Conservation (phyloP, 257 asterid species). For the Eustoma russellianum region DNA sequence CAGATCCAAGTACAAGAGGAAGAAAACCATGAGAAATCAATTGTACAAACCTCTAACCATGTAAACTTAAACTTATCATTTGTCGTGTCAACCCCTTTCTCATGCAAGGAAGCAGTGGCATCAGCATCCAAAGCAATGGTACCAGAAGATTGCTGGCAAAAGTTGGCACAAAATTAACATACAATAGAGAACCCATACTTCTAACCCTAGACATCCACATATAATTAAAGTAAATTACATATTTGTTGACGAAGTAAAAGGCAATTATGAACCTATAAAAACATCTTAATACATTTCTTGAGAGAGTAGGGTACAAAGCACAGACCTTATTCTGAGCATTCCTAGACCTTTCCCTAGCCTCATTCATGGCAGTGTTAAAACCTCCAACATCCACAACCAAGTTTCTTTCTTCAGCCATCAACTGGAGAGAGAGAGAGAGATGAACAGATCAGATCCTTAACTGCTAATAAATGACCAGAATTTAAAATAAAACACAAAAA, state of each 20-base stretch:
- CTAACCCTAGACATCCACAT: no score
- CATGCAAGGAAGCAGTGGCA: constrained; percentile 72
- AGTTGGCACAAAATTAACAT: constrained; percentile 4
- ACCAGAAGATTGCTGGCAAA: constrained; percentile 66
- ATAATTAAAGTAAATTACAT: background rate
- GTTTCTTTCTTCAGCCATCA: constrained; percentile 98
- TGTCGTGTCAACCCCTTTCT: constrained; percentile 65
- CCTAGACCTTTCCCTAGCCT: constrained; percentile 93
- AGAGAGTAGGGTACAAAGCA: no score
- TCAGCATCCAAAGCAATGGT: constrained; percentile 86
- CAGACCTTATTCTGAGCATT: constrained; percentile 82
- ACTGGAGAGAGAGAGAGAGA: constrained; percentile 30
- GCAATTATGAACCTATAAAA: background rate
- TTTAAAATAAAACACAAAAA: background rate
- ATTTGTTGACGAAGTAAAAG: background rate
- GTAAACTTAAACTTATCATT: constrained; percentile 73
- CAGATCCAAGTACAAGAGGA: background rate
- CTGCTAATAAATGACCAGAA: background rate
- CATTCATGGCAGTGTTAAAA: constrained; percentile 60
- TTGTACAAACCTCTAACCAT: constrained; percentile 69
- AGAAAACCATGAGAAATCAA: background rate
- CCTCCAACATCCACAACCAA: constrained; percentile 73
- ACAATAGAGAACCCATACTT: background rate
- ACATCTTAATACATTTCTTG: no score
- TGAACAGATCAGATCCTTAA: constrained; percentile 9